These are phyloP conservation scores for Auricularia auricula-judae DNA, from an alignment of 768 basidiomycete species.

Conservation along the genomic window DNA sequence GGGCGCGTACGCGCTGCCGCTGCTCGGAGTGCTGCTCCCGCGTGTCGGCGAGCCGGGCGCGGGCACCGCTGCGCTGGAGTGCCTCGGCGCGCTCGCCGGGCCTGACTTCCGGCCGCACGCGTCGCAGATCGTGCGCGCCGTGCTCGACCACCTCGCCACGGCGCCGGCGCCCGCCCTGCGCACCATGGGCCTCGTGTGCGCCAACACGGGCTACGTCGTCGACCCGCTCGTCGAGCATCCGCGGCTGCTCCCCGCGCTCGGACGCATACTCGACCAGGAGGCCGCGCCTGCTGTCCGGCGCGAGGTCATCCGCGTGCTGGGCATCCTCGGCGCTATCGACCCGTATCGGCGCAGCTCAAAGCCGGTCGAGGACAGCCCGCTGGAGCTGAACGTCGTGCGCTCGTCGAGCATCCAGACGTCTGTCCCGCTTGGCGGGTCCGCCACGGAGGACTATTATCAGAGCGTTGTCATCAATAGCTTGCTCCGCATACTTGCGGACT, in stretches of 20 bases:
- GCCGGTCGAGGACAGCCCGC: not conserved
- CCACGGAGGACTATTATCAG: slow-evolving; percentile 94
- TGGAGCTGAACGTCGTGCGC: not conserved
- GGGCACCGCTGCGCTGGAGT: slow-evolving; percentile 29
- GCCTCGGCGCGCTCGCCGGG: slow-evolving; percentile 36
- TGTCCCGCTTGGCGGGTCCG: slow-evolving; percentile 22
- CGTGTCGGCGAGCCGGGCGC: slow-evolving; percentile 28
- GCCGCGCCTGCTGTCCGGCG: slow-evolving; percentile 22
- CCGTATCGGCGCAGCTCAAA: slow-evolving; percentile 29
- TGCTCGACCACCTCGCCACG: slow-evolving; percentile 28
- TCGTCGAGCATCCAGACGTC: slow-evolving; percentile 14
- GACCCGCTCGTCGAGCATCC: slow-evolving; percentile 35
- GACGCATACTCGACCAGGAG: slow-evolving; percentile 32
- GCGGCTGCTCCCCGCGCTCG: slow-evolving; percentile 29
- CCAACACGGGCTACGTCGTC: slow-evolving; percentile 34
- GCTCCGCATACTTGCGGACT: slow-evolving; percentile 79
- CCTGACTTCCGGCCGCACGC: slow-evolving; percentile 30
- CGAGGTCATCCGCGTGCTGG: slow-evolving; percentile 38
- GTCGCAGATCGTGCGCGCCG: slow-evolving; percentile 29
- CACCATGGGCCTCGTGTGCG: slow-evolving; percentile 35
- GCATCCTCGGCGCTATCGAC: slow-evolving; percentile 38
- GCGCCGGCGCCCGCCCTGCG: slow-evolving; percentile 19
- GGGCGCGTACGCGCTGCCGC: slow-evolving; percentile 33
- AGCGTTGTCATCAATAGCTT: slow-evolving; percentile 87
- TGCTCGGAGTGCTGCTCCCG: slow-evolving; percentile 34